Evolutionary conservation across 139 green algal species (phyloP), one percentile per base, ranked within the genome.

Genomic region (Tetradesmus obliquus): DNA sequence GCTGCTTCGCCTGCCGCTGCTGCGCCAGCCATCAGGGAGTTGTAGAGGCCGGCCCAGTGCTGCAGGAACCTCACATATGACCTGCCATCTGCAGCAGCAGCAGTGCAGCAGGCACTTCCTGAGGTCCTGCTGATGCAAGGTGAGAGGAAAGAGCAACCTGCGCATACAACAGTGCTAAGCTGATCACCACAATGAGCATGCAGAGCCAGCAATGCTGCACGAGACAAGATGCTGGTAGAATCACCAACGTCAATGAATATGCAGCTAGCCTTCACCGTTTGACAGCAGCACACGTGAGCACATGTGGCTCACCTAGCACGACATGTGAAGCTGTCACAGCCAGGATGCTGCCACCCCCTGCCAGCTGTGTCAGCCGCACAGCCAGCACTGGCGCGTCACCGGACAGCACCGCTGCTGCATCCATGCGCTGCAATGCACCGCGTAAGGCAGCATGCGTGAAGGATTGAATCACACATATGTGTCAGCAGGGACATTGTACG

Each of bases 311-410:
- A 87, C 82, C 82, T 24, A 87, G 54, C 3, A 87, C 82, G 20
- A 87, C 82, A 51, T 87, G 82, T 55, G 82, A 32, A 13, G 82
- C 82, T 12, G 82, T 87, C 20, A 87, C 55, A 74, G 82, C 82
- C 82, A 87, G 55, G 54, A 87, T 87, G 24, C 82, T 87, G 20
- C 82, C 82, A 2, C 82, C 82, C 15, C 55, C 82, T 74, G 82
- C 15, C 82, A 87, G 82, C 82, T 87, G 82, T 4, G 82, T 87
- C 54, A 87, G 55, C 54, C 82, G n/a, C 20, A 87, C 82, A 55
- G 82, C 54, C 5, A 87, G 6, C 54, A 87, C 82, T 6, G 82
- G 82, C 3, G 82, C 82, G 53, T 32, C 55, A 72, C 82, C 82
- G 19, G 54, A 45, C 55, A 87, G 55, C 20, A 87, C 82, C 1